These are phyloP conservation scores for Penicillium digitatum DNA, from an alignment of 2,329 filamentous ascomycete species.

Conservation along the genomic window DNA sequence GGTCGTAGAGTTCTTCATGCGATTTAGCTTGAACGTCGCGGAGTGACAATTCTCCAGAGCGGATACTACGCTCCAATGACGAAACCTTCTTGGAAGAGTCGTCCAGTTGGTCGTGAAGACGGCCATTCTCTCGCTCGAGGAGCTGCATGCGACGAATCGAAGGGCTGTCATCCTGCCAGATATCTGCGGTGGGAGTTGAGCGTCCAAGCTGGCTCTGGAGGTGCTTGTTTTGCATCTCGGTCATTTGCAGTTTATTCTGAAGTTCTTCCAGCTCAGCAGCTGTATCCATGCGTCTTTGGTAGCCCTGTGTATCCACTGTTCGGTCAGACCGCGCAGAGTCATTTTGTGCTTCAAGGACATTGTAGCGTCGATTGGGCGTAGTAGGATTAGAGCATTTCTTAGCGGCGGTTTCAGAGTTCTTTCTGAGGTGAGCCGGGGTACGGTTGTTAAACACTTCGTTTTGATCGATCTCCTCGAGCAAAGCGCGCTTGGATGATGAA, in stretches of 20 bases:
- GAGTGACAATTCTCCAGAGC: slow-evolving; percentile 79
- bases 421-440: slow-evolving; percentile 68
- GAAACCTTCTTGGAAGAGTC: slow-evolving; percentile 92
- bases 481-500: slow-evolving; percentile 64
- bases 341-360: slow-evolving; percentile 59
- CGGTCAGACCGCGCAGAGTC: slow-evolving; percentile 81
- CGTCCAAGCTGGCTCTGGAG: slow-evolving; percentile 82
- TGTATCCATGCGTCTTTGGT: slow-evolving; percentile 85
- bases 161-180: slow-evolving; percentile 68
- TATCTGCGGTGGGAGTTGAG: slow-evolving; percentile 57
- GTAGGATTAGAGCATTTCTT: slow-evolving; percentile 69
- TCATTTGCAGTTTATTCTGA: slow-evolving; percentile 89
- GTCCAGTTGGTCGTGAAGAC: slow-evolving; percentile 89
- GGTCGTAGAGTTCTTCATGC: slow-evolving; percentile 87
- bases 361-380: slow-evolving; percentile 71
- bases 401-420: slow-evolving; percentile 52
- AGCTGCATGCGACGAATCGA: slow-evolving; percentile 80
- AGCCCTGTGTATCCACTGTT: slow-evolving; percentile 76
- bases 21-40: slow-evolving; percentile 90
- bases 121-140: slow-evolving; percentile 84
- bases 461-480: slow-evolving; percentile 81
- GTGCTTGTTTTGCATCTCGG: slow-evolving; percentile 92
- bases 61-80: slow-evolving; percentile 78
- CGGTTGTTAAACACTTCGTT: slow-evolving; percentile 70
- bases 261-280: slow-evolving; percentile 87